These are phyloP conservation scores for Salix koriyanagi DNA, from an alignment of 345 rosid species.

Conservation along the genomic window DNA sequence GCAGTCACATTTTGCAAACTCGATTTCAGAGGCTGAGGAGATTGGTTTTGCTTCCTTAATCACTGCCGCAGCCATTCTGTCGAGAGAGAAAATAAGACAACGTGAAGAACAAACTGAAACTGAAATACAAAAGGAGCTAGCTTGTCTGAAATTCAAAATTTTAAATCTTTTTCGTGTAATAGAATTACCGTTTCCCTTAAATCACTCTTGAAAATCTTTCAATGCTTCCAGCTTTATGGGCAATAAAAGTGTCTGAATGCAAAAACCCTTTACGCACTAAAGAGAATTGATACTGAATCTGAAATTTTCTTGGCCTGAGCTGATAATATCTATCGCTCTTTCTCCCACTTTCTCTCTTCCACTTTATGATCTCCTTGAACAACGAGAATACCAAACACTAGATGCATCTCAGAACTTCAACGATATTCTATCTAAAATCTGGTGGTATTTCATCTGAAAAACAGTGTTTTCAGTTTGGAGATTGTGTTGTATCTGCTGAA, in stretches of 20 bases:
- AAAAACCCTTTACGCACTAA: neutral
- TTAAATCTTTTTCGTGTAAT: neutral
- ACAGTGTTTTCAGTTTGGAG: too few species aligned
- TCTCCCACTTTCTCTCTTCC: conserved; percentile 30
- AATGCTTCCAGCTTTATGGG: too few species aligned
- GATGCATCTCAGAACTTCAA: conserved; percentile 22
- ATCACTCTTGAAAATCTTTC: too few species aligned
- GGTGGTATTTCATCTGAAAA: too few species aligned
- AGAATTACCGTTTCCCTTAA: too few species aligned
- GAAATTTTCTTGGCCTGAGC: neutral
- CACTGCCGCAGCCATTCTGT: neutral
- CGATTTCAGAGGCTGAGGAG: conserved; percentile 20
- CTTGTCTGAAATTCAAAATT: neutral
- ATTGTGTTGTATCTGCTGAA: too few species aligned
- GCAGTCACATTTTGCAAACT: conserved; percentile 57
- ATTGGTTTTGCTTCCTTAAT: neutral
- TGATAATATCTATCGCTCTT: conserved; percentile 19
- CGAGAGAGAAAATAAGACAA: neutral
- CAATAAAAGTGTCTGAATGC: too few species aligned
- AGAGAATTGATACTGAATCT: too few species aligned
- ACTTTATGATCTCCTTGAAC: conserved; percentile 5
- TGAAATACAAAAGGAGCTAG: neutral
- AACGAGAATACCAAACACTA: conserved; percentile 3
- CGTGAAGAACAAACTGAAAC: neutral
- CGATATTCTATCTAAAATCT: too few species aligned